Conservation (phyloP, 2,329 filamentous ascomycete genomes). For the Fusarium sp. region DNA sequence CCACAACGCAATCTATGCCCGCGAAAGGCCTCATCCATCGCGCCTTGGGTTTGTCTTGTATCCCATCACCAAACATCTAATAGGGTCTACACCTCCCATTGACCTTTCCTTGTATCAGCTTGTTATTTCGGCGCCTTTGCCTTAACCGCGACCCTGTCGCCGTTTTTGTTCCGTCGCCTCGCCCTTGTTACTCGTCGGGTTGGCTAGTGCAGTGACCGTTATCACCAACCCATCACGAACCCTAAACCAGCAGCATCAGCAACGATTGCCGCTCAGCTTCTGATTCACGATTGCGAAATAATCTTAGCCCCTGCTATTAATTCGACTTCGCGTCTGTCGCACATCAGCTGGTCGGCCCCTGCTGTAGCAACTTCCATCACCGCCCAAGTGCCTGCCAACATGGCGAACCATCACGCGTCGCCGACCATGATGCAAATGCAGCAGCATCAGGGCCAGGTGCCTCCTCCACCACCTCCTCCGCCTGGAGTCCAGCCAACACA, state of each 20-base stretch:
- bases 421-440: constrained; percentile 80
- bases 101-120: constrained; percentile 22
- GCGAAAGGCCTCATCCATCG: constrained; percentile 50
- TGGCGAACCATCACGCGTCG: constrained; percentile 85
- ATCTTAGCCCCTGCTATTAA: constrained; percentile 8
- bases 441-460: constrained; percentile 70
- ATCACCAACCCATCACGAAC: constrained; percentile 34
- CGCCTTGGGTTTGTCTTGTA: constrained; percentile 31
- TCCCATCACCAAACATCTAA: constrained; percentile 18
- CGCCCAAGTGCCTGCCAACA: constrained; percentile 52
- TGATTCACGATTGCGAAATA: constrained; percentile 34
- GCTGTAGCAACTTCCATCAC: constrained; percentile 34
- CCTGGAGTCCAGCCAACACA: constrained; percentile 65
- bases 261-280: constrained; percentile 9
- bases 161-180: constrained; percentile 21
- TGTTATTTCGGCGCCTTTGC: constrained; percentile 7
- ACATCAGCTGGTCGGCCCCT: constrained; percentile 22
- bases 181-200: constrained; percentile 22
- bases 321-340: constrained; percentile 30
- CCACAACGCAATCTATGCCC: constrained; percentile 51
- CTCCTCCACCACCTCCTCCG: constrained; percentile 59
- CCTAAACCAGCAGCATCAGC: constrained; percentile 3
- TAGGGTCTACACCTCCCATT: constrained; percentile 24
- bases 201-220: constrained; percentile 17
- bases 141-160: constrained; percentile 28